Conservation (phyloP, 192 early-diverging fungal genomes). For the Coemansia sp. region DNA sequence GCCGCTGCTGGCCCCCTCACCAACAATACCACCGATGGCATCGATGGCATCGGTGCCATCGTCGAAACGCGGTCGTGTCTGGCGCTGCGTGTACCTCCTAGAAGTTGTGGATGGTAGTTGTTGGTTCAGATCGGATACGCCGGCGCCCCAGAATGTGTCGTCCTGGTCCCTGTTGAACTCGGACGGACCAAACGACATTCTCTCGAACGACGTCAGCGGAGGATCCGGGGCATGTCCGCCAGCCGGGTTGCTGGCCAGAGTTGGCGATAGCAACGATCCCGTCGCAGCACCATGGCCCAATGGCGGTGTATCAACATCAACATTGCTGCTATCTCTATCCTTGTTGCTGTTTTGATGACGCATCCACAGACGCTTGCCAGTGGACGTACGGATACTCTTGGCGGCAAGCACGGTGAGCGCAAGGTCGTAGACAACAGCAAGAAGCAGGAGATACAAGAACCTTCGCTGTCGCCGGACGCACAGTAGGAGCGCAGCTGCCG, state of each 20-base stretch:
- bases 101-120: not conserved
- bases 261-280: no score
- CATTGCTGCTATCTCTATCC: not conserved
- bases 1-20: conserved; percentile 9
- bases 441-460: not conserved
- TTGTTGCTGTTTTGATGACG: conserved; percentile 4
- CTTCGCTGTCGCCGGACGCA: not conserved
- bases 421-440: conserved; percentile 19
- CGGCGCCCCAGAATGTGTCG: conserved; percentile 22
- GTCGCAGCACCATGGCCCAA: no score
- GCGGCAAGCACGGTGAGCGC: conserved; percentile 18
- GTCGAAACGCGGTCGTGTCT: not conserved
- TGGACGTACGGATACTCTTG: conserved; percentile 10
- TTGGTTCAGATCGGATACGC: not conserved
- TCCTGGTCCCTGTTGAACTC: conserved; percentile 47
- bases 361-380: conserved; percentile 15
- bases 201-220: conserved; percentile 26
- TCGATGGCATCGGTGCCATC: not conserved
- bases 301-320: no score
- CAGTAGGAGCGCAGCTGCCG: conserved; percentile 13
- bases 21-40: not conserved
- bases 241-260: not conserved
- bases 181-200: conserved; percentile 42
- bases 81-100: not conserved
- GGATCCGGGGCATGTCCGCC: not conserved